A percentile compares a stretch with the other conserved stretches of the same genome.
phyloP scores from a whole-genome alignment of 1,139 yeast genomes.

The Debaryomycetaceae sp. region DNA sequence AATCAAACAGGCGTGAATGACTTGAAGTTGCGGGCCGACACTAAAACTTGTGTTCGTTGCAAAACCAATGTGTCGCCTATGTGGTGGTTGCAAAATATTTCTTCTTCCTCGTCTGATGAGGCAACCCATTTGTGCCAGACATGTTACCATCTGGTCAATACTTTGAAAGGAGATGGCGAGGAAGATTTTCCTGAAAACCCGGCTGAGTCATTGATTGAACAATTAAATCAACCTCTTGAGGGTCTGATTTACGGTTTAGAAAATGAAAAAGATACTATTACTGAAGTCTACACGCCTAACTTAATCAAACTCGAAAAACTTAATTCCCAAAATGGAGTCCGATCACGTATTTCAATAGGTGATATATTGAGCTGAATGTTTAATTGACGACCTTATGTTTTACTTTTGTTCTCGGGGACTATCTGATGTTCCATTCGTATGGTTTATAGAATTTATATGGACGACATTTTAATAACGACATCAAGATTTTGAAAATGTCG shows the following conservation, averaged over 20 bases:
- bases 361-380: conserved; percentile 18
- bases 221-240: conserved; percentile 28
- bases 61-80: conserved; percentile 30
- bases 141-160: conserved; percentile 23
- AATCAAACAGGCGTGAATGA: conserved; percentile 11
- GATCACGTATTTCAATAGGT: conserved; percentile 23
- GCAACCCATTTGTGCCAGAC: conserved; percentile 25
- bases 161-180: conserved; percentile 7
- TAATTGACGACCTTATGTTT: not conserved
- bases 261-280: conserved; percentile 25
- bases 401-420: too few species aligned
- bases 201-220: conserved; percentile 15
- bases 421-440: too few species aligned
- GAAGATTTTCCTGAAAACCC: conserved; percentile 4
- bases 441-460: too few species aligned
- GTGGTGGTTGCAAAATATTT: conserved; percentile 30
- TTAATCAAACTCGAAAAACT: conserved; percentile 1
- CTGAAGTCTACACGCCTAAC: conserved; percentile 12
- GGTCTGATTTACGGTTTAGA: conserved; percentile 34
- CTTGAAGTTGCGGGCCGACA: conserved; percentile 13
- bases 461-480: not conserved
- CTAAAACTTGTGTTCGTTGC: conserved; percentile 22
- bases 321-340: conserved; percentile 9
- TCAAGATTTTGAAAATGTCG: not conserved
- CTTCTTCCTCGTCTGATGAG: conserved; percentile 2